Evolutionary conservation across 305 asterid genomes (phyloP), one percentile per base, ranked within the genome.

Genomic region (Fraxinus sp.): DNA sequence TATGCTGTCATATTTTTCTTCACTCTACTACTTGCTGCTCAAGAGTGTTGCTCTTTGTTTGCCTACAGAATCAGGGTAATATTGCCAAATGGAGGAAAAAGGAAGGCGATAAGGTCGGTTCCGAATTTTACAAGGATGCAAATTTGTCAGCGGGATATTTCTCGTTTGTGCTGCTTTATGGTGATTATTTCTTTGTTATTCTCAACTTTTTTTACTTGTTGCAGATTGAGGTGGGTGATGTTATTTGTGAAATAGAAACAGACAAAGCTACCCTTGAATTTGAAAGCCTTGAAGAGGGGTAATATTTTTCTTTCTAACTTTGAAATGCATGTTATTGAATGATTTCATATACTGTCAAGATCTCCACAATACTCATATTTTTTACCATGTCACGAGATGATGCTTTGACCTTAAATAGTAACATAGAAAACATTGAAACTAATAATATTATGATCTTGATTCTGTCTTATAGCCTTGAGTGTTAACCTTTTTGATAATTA

Each of bases 241-340:
- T 96, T 85, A 88, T 96, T 83, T 93, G 99, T 87, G 99, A 96
- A 93, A 94, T 94, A 85, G 99, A 96, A 91, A 94, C 99, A 32
- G 98, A 96, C 91, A 94, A 94, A 90, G 99, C 99, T 43, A 96
- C 98, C 73, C 89, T 96, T 77, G 99, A 93, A 89, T 93, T 83
- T 90, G 99, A 96, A 90, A 84, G 95, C 87, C 99, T 94, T 85
- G 99, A 94, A 94, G 99, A 96, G 90, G 99, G 98, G 99, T 96
- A 94, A 87, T 84, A 71, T 78, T 24, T 80, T 83, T 32, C 84
- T 84, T 72, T 41, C 59, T 39, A 79, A 72, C 59, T 82, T 57
- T 80, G 32, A 33, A 71, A 22, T 36, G 39, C 70, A 83, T 72
- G 33, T 73, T 80, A 72, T 85, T 87, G 84, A 78, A 81, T 74